These are phyloP conservation scores for Podospora comata DNA, from an alignment of 495 filamentous ascomycete species.

Conservation along the genomic window DNA sequence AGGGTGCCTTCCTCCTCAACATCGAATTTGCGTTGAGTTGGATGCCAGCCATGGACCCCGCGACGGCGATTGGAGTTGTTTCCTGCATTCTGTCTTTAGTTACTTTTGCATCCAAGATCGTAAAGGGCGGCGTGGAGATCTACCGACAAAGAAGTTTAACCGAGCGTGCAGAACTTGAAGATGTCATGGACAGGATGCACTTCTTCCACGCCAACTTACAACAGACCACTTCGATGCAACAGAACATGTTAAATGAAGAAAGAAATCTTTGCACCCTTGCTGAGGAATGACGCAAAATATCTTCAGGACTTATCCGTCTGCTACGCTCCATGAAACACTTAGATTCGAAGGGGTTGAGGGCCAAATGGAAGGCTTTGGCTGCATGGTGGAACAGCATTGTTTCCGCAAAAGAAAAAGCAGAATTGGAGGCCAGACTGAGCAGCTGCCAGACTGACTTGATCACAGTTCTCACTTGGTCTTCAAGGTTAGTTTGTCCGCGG, in stretches of 20 bases:
- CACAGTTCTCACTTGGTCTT: neutral
- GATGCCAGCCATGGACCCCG: neutral
- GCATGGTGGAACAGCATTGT: neutral
- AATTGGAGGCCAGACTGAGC: neutral
- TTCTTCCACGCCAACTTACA: neutral
- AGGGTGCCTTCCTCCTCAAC: too few species aligned
- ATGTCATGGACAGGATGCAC: neutral
- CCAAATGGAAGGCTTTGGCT: neutral
- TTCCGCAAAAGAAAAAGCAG: neutral
- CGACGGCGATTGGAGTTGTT: neutral
- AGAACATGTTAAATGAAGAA: neutral
- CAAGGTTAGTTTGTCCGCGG: neutral
- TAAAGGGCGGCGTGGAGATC: neutral
- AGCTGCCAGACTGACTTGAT: neutral
- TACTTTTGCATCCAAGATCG: neutral
- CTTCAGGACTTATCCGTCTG: neutral
- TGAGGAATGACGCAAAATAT: neutral
- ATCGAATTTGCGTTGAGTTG: too few species aligned
- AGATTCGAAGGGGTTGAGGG: neutral
- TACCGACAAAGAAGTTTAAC: neutral
- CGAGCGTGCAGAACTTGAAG: neutral
- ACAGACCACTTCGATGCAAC: neutral
- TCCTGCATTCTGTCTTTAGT: neutral
- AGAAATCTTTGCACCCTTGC: neutral
- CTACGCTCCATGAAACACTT: neutral